These are phyloP conservation scores for Cryptosporidium felis DNA, from an alignment of 169 alveolate genomes.

Conservation along the genomic window DNA sequence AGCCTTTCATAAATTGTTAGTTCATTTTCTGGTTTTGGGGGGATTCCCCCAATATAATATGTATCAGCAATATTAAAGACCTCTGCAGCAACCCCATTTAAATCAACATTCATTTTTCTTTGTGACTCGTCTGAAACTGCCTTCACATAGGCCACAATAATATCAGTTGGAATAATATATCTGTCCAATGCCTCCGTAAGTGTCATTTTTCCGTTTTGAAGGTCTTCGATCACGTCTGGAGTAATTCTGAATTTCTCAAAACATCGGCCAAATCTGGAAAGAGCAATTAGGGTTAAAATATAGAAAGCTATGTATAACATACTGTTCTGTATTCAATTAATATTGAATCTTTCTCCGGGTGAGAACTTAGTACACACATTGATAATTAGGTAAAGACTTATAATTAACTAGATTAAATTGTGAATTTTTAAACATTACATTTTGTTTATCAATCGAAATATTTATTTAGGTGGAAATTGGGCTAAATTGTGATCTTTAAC, in stretches of 20 bases:
- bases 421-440: no score
- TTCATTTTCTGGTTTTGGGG: slow-evolving; percentile 65
- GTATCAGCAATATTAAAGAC: slow-evolving; percentile 51
- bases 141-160: slow-evolving; percentile 47
- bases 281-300: background rate
- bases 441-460: no score
- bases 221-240: slow-evolving; percentile 22
- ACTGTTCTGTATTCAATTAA: background rate
- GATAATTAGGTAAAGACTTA: background rate
- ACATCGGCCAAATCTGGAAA: background rate
- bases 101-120: slow-evolving; percentile 18
- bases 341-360: background rate
- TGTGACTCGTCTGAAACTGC: slow-evolving; percentile 43
- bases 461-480: no score
- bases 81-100: slow-evolving; percentile 56
- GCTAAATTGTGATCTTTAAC: slow-evolving; percentile 7
- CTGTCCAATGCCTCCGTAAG: slow-evolving; percentile 55
- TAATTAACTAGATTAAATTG: no score
- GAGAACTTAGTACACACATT: background rate
- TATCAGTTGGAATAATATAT: slow-evolving; percentile 49
- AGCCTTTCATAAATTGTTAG: slow-evolving; percentile 63
- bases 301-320: background rate
- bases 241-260: slow-evolving; percentile 43
- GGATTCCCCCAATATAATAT: slow-evolving; percentile 61
- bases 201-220: slow-evolving; percentile 54